Base-by-base conservation (phyloP, 208 protist species). In the Leishmania aethiopica region DNA sequence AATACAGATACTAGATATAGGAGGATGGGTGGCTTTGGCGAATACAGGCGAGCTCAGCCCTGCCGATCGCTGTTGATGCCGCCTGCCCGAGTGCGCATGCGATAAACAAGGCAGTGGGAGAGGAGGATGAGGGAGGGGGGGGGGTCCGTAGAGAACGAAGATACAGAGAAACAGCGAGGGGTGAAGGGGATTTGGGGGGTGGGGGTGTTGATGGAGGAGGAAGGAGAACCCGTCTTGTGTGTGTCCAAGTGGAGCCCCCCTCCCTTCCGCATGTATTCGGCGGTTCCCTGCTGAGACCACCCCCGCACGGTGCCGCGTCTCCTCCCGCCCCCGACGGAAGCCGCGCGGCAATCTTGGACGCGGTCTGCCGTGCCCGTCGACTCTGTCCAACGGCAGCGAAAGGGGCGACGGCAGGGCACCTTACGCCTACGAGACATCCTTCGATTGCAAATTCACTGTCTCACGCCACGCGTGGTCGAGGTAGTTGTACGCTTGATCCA, bases 401-500 rank as follows among this genome's bases (percentile, higher is more conserved):
- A 15, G 62, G 19, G 22, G 42, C 45, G 77, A 7, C 32, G 57
- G 51, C 25, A 22, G 15, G 62, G 28, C 28, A 37, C 60, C n/a
- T 45, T 84, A 89, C 42, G 81, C 88, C 73, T 96, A 96, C 51
- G 89, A 83, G 19, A 94, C 90, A 71, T 84, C 89, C n/a, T 88
- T 86, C 32, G 95, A 66, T 51, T 91, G 93, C 51, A 97, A 92
- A 37, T 64, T 79, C 22, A 90, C 87, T 6, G 84, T 40, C 19
- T 93, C 92, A 45, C 93, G 86, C 93, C 95, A 98, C 22, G 89
- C 90, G 80, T 96, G 95, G 72, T 98, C 95, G 53, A 98, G 71
- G 78, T 94, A 96, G 84, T 95, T 96, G 86, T 93, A 98, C 40
- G 89, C 90, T 66, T 85, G 88, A 32, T 96, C 87, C 75, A 98